Base-by-base conservation (phyloP, 805 yeast species). In the Geotrichum ghanense region DNA sequence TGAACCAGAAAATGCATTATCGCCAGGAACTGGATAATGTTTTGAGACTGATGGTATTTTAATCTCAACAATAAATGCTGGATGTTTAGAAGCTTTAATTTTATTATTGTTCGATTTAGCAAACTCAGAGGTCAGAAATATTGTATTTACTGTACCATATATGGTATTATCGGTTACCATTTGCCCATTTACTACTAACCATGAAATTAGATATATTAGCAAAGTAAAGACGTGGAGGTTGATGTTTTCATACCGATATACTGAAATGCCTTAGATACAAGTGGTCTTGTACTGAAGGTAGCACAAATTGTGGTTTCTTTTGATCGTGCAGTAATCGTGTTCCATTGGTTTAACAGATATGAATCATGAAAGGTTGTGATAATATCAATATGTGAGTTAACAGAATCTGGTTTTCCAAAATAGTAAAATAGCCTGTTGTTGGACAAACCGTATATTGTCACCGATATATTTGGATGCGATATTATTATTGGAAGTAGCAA, bases 401-500 rank as follows among this genome's bases (percentile, higher is more conserved):
- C n/a, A n/a, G n/a, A n/a, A n/a, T n/a, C n/a, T n/a, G n/a, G n/a
- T n/a, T n/a, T n/a, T n/a, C n/a, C n/a, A n/a, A n/a, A n/a, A n/a
- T n/a, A 12, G 27, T 7, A 31, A 12, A 31, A 19, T 6, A 31
- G 17, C 4, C 5, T 16, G 17, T 31, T 31, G 37, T 31, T 31
- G 14, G 5, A 6, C 5, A 19, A 19, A 12, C 37, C 45, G 14
- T 21, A 17, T 19, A 51, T 14, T 3, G 42, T n/a, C 3, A 51
- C 21, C 12, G 44, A 24, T 1, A 51, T 40, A 10, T 37, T 20
- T 19, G 49, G 44, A 16, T 44, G 14, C 4, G 27, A n/a, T 5
- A 49, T 23, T 4, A 43, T 10, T 10, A 49, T 7, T 6, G 48
- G 50, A 2, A 44, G 17, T 6, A 50, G 44, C 2, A 12, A 21